Evolutionary conservation across 2,329 filamentous ascomycete species (phyloP).

Genomic region (Blastomyces parvus): DNA sequence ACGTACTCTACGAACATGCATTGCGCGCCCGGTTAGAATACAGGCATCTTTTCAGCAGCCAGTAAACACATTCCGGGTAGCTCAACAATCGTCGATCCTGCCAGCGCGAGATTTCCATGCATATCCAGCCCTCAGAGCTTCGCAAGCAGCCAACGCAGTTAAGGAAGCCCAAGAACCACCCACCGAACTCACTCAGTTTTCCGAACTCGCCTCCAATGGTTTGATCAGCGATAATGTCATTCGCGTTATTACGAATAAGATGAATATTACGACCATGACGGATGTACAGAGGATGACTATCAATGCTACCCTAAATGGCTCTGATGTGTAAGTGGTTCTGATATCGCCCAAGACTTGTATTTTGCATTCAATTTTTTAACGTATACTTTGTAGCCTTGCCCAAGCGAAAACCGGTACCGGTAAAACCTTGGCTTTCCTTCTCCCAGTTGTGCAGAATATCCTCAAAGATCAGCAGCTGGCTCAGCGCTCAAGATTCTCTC

Average conservation of each 20-base stretch:
- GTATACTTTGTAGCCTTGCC: conserved; percentile 52
- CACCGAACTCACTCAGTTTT: conserved; percentile 31
- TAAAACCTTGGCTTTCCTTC: conserved; percentile 87
- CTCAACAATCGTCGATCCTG: conserved; percentile 15
- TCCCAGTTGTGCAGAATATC: conserved; percentile 76
- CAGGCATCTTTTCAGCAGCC: conserved; percentile 19
- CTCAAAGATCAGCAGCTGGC: conserved; percentile 42
- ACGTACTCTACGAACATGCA: conserved; percentile 29
- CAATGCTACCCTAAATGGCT: conserved; percentile 64
- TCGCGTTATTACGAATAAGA: conserved; percentile 56
- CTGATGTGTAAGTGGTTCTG: conserved; percentile 60
- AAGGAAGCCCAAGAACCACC: conserved; percentile 18
- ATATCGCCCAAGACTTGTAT: conserved; percentile 7
- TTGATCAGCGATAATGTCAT: conserved; percentile 57
- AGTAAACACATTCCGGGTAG: conserved; percentile 22
- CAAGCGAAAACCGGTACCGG: conserved; percentile 96
- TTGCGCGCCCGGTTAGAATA: conserved; percentile 24
- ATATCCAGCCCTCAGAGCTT: conserved; percentile 21
- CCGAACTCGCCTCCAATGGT: conserved; percentile 29
- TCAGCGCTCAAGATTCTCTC: conserved; percentile 9
- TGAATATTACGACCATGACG: conserved; percentile 80
- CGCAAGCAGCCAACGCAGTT: conserved; percentile 21
- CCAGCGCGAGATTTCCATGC: conserved; percentile 25
- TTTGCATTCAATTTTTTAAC: conserved; percentile 16
- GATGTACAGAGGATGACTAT: conserved; percentile 84